These are phyloP conservation scores for Rosa chinensis DNA, from an alignment of 306 rosid genomes.

Conservation along the genomic window DNA sequence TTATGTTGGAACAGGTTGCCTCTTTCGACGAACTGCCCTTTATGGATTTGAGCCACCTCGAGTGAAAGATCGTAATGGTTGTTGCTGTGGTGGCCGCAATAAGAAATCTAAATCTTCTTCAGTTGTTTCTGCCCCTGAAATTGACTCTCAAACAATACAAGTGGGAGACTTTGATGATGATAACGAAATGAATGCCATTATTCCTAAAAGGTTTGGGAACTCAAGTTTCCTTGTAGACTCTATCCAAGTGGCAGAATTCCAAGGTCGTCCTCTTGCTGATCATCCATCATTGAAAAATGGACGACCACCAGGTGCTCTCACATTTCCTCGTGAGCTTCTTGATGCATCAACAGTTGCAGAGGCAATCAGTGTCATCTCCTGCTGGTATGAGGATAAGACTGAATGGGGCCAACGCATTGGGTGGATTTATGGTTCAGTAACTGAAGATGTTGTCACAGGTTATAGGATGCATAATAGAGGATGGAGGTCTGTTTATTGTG, in stretches of 20 bases:
- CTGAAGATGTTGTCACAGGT: slow-evolving; percentile 84
- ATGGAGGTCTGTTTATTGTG: slow-evolving; percentile 72
- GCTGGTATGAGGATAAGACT: slow-evolving; percentile 81
- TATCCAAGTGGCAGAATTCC: slow-evolving; percentile 62
- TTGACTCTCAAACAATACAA: slow-evolving; percentile 21
- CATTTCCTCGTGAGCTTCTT: slow-evolving; percentile 54
- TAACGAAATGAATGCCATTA: slow-evolving; percentile 51
- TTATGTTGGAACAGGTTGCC: slow-evolving; percentile 83
- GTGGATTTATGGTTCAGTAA: slow-evolving; percentile 84
- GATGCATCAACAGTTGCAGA: slow-evolving; percentile 60
- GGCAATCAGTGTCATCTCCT: slow-evolving; percentile 70
- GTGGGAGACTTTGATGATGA: slow-evolving; percentile 24
- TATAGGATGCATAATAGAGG: slow-evolving; percentile 82
- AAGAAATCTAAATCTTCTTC: slow-evolving; percentile 38
- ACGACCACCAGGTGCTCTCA: slow-evolving; percentile 64
- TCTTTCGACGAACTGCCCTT: slow-evolving; percentile 66
- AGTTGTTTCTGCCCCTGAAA: slow-evolving; percentile 54
- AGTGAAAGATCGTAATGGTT: slow-evolving; percentile 35
- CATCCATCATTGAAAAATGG: slow-evolving; percentile 57
- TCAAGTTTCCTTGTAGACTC: slow-evolving; percentile 65
- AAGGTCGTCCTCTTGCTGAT: slow-evolving; percentile 78
- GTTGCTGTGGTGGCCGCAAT: slow-evolving; percentile 38
- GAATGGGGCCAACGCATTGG: slow-evolving; percentile 75
- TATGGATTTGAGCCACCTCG: slow-evolving; percentile 79
- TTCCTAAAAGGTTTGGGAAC: slow-evolving; percentile 76